Evolutionary conservation across 1,284 basidiomycete species (phyloP).

Genomic region (Puccinia polysora): DNA sequence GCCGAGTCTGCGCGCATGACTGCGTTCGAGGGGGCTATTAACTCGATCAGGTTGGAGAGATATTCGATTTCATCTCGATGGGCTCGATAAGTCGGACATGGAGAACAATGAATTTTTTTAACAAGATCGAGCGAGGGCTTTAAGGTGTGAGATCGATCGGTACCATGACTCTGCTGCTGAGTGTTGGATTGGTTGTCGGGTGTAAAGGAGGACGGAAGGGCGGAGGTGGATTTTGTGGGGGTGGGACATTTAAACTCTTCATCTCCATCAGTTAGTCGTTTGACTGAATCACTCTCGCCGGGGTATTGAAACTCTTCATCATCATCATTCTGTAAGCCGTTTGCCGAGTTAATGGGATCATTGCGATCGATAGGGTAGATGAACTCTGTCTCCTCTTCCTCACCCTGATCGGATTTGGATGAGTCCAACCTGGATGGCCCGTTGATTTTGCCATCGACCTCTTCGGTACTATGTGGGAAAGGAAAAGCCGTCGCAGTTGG

Average conservation of each 20-base stretch:
- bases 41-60: slow-evolving; percentile 28
- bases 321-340: neutral
- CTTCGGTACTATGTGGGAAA: slow-evolving; percentile 54
- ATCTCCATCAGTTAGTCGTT: slow-evolving; percentile 31
- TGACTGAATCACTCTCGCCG: slow-evolving; percentile 32
- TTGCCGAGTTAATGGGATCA: neutral
- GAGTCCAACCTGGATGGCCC: slow-evolving; percentile 44
- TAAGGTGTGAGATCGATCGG: slow-evolving; percentile 9
- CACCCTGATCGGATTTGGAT: slow-evolving; percentile 54
- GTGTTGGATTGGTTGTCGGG: slow-evolving; percentile 1
- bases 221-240: slow-evolving; percentile 53
- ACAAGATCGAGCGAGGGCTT: slow-evolving; percentile 31
- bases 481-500: slow-evolving; percentile 70
- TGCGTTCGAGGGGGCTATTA: slow-evolving; percentile 31
- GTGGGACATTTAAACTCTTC: slow-evolving; percentile 63
- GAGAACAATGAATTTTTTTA: slow-evolving; percentile 18
- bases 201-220: slow-evolving; percentile 28
- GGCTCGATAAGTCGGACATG: slow-evolving; percentile 35
- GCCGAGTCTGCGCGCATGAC: slow-evolving; percentile 19
- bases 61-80: slow-evolving; percentile 33
- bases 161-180: neutral
- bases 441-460: slow-evolving; percentile 45
- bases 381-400: slow-evolving; percentile 60
- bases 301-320: slow-evolving; percentile 43
- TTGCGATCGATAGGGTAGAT: slow-evolving; percentile 14